Evolutionary conservation across 805 yeast species (phyloP), one percentile per base, ranked within the genome.

Genomic region (Ogataea minuta): DNA sequence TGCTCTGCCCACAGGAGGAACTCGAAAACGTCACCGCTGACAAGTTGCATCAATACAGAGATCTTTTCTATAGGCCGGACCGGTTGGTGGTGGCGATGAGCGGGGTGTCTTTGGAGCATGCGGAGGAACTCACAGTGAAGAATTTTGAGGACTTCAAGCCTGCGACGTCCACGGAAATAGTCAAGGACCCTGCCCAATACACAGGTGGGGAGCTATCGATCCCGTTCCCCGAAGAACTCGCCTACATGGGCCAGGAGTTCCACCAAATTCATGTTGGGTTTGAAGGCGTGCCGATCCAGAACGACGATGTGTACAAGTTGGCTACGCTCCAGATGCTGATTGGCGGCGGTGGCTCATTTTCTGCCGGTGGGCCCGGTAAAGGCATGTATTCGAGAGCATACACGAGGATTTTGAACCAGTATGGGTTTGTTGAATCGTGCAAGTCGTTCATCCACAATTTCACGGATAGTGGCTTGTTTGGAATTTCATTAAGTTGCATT

Each of bases 321-420:
- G 96, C 98, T 2, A 80, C 89, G 1, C 70, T 93, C 42, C 98
- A 93, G 60, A 87, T 90, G 44, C 69, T 91, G 15, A 67, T 93
- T 10, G 99, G 99, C 29, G 97, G 98, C 25, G 99, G 98, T 41
- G 95, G 96, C 4, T 89, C 98, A 1, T 93, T 93, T 58, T 82
- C 95, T 13, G 98, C 99, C 8, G 99, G 99, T 49, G 99, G 99
- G 0, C 99, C 99, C 12, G 99, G 99, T 38, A 93, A 93, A 63
- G 99, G 99, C 4, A 90, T 93, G 98, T 93, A 89, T 60, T 87
- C 96, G 4, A 74, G 98, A 43, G 76, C 95, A 16, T 93, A 89
- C 67, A 87, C 96, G 0, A 79, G 89, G 52, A 95, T 93, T 2
- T 71, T 93, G 58, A 91, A 91, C 64, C 93, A 84, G 59, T 86